A percentile compares a stretch with the other conserved stretches of the same genome.
These are phyloP conservation scores for Lactarius quietus DNA, from an alignment of 768 basidiomycete species.

Conservation along the genomic window DNA sequence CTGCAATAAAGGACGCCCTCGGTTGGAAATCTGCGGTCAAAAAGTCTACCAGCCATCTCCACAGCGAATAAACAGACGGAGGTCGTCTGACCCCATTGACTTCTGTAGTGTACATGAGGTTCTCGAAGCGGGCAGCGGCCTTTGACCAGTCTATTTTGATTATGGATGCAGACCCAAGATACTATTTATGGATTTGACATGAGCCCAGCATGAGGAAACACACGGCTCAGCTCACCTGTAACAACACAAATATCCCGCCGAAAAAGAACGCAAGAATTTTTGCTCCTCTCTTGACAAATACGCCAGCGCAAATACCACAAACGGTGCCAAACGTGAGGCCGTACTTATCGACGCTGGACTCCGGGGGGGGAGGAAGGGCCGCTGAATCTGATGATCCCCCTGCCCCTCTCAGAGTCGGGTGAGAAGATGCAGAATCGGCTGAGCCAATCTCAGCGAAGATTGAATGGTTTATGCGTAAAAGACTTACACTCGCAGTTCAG, in stretches of 20 bases:
- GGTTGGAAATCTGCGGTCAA: constrained; percentile 91
- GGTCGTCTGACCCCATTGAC: constrained; percentile 50
- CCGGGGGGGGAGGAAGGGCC: constrained; percentile 51
- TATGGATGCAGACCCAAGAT: constrained; percentile 67
- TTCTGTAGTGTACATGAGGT: constrained; percentile 63
- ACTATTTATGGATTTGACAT: constrained; percentile 44
- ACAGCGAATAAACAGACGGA: constrained; percentile 62
- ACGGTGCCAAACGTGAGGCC: constrained; percentile 89
- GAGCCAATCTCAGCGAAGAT: not conserved
- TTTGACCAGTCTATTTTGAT: constrained; percentile 80
- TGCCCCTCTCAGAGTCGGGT: constrained; percentile 3
- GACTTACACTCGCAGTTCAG: constrained; percentile 21
- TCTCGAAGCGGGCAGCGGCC: constrained; percentile 64
- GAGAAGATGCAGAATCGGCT: not conserved
- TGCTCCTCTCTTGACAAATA: constrained; percentile 95
- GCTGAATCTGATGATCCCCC: not conserved
- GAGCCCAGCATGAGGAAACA: not conserved
- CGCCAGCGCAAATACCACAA: constrained; percentile 82
- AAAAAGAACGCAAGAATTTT: constrained; percentile 77
- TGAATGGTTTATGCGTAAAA: not conserved
- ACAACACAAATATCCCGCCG: constrained; percentile 87
- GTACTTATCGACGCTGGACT: constrained; percentile 72
- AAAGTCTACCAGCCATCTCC: constrained; percentile 70
- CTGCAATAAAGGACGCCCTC: constrained; percentile 83
- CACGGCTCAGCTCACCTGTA: constrained; percentile 68